Base-by-base conservation (phyloP, 2,329 filamentous ascomycete species). In the Penicillium sp. region DNA sequence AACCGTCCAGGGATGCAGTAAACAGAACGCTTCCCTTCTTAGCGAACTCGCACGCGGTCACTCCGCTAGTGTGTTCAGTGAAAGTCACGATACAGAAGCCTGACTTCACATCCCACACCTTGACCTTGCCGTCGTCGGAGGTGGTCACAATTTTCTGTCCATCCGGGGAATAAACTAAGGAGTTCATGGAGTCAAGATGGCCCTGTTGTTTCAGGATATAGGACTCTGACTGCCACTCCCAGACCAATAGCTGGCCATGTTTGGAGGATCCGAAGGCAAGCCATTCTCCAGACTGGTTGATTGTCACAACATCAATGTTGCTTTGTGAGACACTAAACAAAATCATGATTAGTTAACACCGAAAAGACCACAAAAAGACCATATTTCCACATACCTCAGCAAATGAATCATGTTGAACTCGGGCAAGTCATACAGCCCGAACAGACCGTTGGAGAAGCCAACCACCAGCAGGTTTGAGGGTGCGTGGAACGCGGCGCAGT, bases 151-250 rank as follows among this genome's bases (percentile, higher is more conserved):
- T 91, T 39, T 90, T 88, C 69, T 96, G 91, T 4, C 95, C 93
- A 69, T 97, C 93, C 0, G 95, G 93, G 5, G 95, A 93, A 76
- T 98, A 99, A 9, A 90, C 89, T 4, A 99, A 81, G 0, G 92
- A 85, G 75, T 98, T 98, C 85, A 98, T 93, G 2, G 92, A 90
- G 73, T 99, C 95, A 63, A 96, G 93, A 76, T 99, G 95, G 0
- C 93, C 95, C 75, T 98, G 95, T 71, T 99, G 95, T 77, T 99
- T 99, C 48, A 99, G 81, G 57, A 99, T 96, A 75, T 99, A 99
- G 6, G 93, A 98, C 75, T 99, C 96, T 0, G 95, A 99, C 72
- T 98, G 93, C 93, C 96, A 99, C 74, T 99, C 95, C 95, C 95
- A 99, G 4, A 99, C 95, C 4, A 99, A 80, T n/a, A 99, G 81